Base-by-base conservation (phyloP, 768 basidiomycete genomes). In the Rhodotorula sphaerocarpa region DNA sequence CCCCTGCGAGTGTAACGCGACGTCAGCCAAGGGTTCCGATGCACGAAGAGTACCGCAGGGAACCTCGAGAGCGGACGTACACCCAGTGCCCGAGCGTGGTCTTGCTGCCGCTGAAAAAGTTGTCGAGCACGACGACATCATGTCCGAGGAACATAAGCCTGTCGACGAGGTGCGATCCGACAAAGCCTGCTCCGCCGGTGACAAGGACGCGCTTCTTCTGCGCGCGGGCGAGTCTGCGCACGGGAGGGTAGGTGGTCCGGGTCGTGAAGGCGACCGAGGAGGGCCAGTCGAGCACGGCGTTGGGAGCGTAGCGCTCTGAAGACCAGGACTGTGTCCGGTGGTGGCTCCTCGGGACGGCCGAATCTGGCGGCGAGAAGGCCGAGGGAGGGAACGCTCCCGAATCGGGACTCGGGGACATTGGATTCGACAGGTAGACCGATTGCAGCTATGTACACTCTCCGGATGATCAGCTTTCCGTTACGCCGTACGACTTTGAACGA, bases 181-280 rank as follows among this genome's bases (percentile, higher is more conserved):
- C 93, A 75, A 99, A 99, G n/a, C 95, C 95, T 42, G 93, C 95
- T 45, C 95, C 93, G 61, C 93, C 93, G 27, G 93, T 97, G 70
- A 96, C 86, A 44, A 99, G 83, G 70, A 97, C 79, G 62, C 93
- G 86, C 77, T 93, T 95, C 72, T 90, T 83, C 64, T 78, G 75
- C 3, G 83, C 79, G 27, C 87, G 83, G 15, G 88, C 76, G 50
- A 99, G 83, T 51, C 91, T 83, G 71, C 83, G 88, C 63, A 99
- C 92, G 6, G 93, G 90, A 15, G 91, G 88, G 76, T 91, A 99
- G 47, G 88, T 85, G 57, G 87, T 84, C 59, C 30, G 90, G 90
- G 50, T 89, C 88, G 77, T 92, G 96, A 46, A 91, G 88, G 75
- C 42, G 86, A 82, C 68, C 18, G 52, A 43, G 2, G 47, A 5